Evolutionary conservation across 441 rosid genomes (phyloP).

Genomic region (Euphorbia corollata): DNA sequence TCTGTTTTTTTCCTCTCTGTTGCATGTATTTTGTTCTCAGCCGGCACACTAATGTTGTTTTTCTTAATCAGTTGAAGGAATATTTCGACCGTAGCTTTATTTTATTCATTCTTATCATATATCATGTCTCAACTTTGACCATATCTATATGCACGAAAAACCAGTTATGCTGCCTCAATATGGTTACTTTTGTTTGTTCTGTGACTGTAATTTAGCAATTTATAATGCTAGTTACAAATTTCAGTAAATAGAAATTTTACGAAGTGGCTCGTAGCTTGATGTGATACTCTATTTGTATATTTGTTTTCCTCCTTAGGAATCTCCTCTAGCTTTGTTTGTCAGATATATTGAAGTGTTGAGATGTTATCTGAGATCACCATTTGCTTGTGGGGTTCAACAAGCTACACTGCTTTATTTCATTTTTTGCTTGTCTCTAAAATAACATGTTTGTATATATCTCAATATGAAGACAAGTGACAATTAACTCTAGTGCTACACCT

Average conservation of each 20-base stretch:
- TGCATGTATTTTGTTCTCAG: neutral
- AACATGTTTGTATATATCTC: neutral
- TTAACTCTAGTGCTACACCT: neutral
- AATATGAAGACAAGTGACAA: neutral
- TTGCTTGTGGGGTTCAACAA: neutral
- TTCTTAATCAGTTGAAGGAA: neutral
- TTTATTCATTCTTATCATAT: neutral
- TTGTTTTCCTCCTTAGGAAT: neutral
- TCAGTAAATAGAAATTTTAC: neutral
- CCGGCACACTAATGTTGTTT: too few relatives aligned
- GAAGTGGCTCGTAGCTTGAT: neutral
- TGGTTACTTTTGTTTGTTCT: neutral
- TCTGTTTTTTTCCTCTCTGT: neutral
- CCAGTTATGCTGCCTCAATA: neutral
- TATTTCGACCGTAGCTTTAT: neutral
- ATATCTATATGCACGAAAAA: neutral
- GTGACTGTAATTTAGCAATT: neutral
- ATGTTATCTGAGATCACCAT: neutral
- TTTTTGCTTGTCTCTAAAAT: neutral
- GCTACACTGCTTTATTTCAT: neutral
- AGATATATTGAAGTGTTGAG: neutral
- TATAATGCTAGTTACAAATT: neutral
- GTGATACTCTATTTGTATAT: neutral
- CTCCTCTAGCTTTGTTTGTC: neutral
- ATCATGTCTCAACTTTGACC: neutral